phyloP scores from a whole-genome alignment of 2,329 filamentous ascomycete species.

The Epichloe brachyelytri region DNA sequence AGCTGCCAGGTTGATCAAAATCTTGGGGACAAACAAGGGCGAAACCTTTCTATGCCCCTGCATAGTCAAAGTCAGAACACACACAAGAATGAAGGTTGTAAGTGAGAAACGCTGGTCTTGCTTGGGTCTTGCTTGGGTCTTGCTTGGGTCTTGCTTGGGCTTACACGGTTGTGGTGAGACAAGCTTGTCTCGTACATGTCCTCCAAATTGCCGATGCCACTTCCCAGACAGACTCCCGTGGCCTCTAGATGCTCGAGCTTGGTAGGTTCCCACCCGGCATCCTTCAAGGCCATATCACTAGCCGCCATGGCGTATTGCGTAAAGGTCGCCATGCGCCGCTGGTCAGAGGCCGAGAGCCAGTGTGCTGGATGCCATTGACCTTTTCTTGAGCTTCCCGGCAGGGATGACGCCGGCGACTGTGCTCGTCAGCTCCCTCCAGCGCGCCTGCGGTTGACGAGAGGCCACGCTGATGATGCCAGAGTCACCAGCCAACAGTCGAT shows the following conservation, averaged over 20 bases:
- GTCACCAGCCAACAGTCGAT: slow-evolving; percentile 62
- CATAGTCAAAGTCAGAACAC: background rate
- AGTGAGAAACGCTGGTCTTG: no score
- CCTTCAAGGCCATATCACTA: slow-evolving; percentile 69
- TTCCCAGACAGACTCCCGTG: slow-evolving; percentile 86
- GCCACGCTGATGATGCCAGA: slow-evolving; percentile 69
- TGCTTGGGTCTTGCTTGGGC: slow-evolving; percentile 16
- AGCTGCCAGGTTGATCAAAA: slow-evolving; percentile 89
- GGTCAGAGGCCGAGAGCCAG: slow-evolving; percentile 40
- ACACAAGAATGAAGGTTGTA: no score
- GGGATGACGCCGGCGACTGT: slow-evolving; percentile 79
- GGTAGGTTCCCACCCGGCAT: slow-evolving; percentile 63
- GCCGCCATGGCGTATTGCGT: slow-evolving; percentile 85
- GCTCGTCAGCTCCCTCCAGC: slow-evolving; percentile 65
- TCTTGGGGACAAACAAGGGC: slow-evolving; percentile 81
- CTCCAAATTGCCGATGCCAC: slow-evolving; percentile 87
- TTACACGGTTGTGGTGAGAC: slow-evolving; percentile 58
- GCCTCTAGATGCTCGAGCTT: slow-evolving; percentile 51
- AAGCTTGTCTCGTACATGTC: slow-evolving; percentile 79
- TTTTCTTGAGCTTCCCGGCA: slow-evolving; percentile 22
- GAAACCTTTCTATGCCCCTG: slow-evolving; percentile 89
- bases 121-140: no score
- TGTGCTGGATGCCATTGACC: slow-evolving; percentile 39
- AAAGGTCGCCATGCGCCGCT: slow-evolving; percentile 78
- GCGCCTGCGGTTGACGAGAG: slow-evolving; percentile 38